Evolutionary conservation across 78 protist species (phyloP).

Genomic region (Dictyostelium brefeldianum): DNA sequence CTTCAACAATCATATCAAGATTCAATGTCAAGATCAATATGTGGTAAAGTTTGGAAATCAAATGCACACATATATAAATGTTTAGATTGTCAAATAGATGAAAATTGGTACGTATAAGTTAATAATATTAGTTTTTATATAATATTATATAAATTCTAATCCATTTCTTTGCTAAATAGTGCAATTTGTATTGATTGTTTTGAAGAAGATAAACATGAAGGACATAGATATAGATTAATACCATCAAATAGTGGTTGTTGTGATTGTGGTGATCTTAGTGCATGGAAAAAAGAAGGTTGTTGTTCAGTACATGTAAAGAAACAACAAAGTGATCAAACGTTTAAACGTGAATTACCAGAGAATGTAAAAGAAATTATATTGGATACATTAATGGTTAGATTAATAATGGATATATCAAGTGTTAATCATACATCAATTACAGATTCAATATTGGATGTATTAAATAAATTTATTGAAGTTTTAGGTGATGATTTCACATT

Average conservation of each 20-base stretch:
- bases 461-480: slow-evolving; percentile 6
- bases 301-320: slow-evolving; percentile 20
- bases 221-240: slow-evolving; percentile 38
- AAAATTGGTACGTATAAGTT: slow-evolving; percentile 36
- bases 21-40: neutral
- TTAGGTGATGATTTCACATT: slow-evolving; percentile 30
- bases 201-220: slow-evolving; percentile 20
- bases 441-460: neutral
- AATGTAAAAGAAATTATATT: neutral
- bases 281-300: slow-evolving; percentile 40
- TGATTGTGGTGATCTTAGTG: slow-evolving; percentile 67
- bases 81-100: slow-evolving; percentile 55
- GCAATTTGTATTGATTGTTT: slow-evolving; percentile 60
- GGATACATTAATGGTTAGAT: neutral
- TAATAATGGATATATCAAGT: neutral
- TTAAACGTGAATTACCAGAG: neutral
- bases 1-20: neutral
- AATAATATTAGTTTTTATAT: neutral
- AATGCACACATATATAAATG: slow-evolving; percentile 46
- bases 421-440: neutral
- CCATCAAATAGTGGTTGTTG: slow-evolving; percentile 31
- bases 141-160: neutral
- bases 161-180: neutral
- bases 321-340: neutral
- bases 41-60: slow-evolving; percentile 53